Conservation (phyloP, 2,329 filamentous ascomycete genomes). For the Ophiostoma himal-ulmi region DNA sequence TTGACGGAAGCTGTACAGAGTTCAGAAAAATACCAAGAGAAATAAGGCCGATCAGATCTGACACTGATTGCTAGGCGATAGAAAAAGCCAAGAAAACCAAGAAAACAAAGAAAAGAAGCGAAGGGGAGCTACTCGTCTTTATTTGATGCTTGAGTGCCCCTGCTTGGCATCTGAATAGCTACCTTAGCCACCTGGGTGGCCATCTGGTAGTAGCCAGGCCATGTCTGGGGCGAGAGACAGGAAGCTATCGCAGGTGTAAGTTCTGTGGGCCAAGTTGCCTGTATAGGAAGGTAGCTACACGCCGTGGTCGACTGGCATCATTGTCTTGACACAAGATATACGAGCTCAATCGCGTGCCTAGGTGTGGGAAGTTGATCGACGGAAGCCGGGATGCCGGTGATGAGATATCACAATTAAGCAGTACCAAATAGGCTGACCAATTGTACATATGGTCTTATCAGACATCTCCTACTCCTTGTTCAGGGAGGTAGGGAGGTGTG, state of each 20-base stretch:
- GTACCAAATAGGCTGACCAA: background rate
- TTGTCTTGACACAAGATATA: background rate
- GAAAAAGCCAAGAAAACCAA: background rate
- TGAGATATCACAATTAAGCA: background rate
- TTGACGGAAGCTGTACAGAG: background rate
- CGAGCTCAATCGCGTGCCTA: background rate
- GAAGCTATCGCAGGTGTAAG: background rate
- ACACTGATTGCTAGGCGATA: background rate
- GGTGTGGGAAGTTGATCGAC: background rate
- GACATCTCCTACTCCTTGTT: background rate
- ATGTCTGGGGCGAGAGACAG: background rate
- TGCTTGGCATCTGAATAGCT: background rate
- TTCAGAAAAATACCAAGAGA: background rate
- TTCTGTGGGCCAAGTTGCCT: background rate
- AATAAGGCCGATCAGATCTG: background rate
- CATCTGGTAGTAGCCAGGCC: background rate
- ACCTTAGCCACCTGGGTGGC: background rate
- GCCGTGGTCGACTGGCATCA: background rate
- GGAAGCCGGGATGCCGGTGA: background rate
- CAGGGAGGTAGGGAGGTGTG: background rate
- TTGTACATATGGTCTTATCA: background rate
- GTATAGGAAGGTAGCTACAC: conserved; percentile 3
- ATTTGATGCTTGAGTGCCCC: background rate
- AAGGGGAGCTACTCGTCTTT: background rate
- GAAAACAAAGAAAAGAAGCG: background rate